Evolutionary conservation across 176 grass and related monocot genomes (phyloP).

Genomic region (Otatea glauca): DNA sequence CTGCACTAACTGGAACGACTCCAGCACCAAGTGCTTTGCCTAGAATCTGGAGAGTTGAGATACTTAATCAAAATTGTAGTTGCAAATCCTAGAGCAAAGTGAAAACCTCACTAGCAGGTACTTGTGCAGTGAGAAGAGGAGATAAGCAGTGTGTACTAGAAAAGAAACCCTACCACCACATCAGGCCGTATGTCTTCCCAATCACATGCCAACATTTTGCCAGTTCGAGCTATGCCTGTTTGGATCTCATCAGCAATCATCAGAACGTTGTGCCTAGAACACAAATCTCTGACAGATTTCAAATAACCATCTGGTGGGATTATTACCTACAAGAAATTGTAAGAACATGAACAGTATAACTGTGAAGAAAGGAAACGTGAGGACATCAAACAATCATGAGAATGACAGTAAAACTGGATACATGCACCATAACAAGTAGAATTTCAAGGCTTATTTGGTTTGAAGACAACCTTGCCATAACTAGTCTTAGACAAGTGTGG

Average conservation of each 20-base stretch:
- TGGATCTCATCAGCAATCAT: conserved; percentile 99
- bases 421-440: conserved; percentile 20
- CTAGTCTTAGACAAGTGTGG: no score
- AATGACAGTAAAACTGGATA: conserved; percentile 25
- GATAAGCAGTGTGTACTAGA: conserved; percentile 14
- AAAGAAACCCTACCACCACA: conserved; percentile 72
- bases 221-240: conserved; percentile 97
- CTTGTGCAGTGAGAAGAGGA: not conserved
- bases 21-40: conserved; percentile 97
- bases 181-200: conserved; percentile 93
- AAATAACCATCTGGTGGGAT: conserved; percentile 92
- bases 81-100: conserved; percentile 14
- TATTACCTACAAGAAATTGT: conserved; percentile 61
- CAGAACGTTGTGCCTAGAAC: conserved; percentile 83
- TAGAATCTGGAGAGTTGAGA: conserved; percentile 65
- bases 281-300: conserved; percentile 85
- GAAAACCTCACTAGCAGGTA: conserved; percentile 17
- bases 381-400: conserved; percentile 8
- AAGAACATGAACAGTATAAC: not conserved
- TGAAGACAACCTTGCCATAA: no score
- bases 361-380: not conserved
- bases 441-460: no score
- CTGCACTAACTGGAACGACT: conserved; percentile 94
- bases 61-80: not conserved
- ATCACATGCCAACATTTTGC: conserved; percentile 83